A percentile compares a stretch with the other conserved stretches of the same genome.
phyloP scores from a whole-genome alignment of 495 filamentous ascomycete species.

The Staphylotrichum tortipilum region DNA sequence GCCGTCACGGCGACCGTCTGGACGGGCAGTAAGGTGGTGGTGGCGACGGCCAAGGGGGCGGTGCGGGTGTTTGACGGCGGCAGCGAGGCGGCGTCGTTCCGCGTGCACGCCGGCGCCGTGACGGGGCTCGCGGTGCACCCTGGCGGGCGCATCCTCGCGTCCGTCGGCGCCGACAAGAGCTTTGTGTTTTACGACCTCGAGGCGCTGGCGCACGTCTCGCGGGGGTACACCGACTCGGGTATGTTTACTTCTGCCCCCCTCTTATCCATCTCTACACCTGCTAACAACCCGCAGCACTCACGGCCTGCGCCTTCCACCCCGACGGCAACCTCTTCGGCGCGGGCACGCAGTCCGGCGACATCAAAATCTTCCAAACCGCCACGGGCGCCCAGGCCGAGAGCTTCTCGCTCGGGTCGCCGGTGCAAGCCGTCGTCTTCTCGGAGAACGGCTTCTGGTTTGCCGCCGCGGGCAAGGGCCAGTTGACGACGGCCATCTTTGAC shows the following conservation, averaged over 20 bases:
- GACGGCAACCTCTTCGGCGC: slow-evolving; percentile 90
- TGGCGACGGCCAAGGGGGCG: slow-evolving; percentile 65
- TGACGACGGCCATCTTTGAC: slow-evolving; percentile 78
- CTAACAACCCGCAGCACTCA: slow-evolving; percentile 56
- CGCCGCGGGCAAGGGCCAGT: slow-evolving; percentile 60
- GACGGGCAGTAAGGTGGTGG: slow-evolving; percentile 60
- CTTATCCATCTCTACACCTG: background rate
- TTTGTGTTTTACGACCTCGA: slow-evolving; percentile 82
- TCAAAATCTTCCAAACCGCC: slow-evolving; percentile 80
- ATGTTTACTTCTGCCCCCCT: slow-evolving; percentile 29
- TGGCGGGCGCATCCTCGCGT: slow-evolving; percentile 74
- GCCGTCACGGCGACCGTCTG: slow-evolving; percentile 73
- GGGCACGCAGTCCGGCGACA: slow-evolving; percentile 63
- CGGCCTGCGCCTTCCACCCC: slow-evolving; percentile 80
- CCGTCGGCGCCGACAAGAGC: slow-evolving; percentile 85
- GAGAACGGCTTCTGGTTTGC: slow-evolving; percentile 98
- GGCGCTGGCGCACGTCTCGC: slow-evolving; percentile 54
- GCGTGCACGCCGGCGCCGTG: slow-evolving; percentile 70
- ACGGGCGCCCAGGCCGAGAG: slow-evolving; percentile 59
- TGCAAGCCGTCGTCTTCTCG: slow-evolving; percentile 74
- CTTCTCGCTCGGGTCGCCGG: slow-evolving; percentile 57
- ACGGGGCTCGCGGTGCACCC: slow-evolving; percentile 76
- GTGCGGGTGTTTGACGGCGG: slow-evolving; percentile 73
- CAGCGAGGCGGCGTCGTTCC: slow-evolving; percentile 53
- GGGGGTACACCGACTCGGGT: slow-evolving; percentile 77